Evolutionary conservation across 2,329 filamentous ascomycete species (phyloP).

Genomic region (Tolypocladium guangdongense): DNA sequence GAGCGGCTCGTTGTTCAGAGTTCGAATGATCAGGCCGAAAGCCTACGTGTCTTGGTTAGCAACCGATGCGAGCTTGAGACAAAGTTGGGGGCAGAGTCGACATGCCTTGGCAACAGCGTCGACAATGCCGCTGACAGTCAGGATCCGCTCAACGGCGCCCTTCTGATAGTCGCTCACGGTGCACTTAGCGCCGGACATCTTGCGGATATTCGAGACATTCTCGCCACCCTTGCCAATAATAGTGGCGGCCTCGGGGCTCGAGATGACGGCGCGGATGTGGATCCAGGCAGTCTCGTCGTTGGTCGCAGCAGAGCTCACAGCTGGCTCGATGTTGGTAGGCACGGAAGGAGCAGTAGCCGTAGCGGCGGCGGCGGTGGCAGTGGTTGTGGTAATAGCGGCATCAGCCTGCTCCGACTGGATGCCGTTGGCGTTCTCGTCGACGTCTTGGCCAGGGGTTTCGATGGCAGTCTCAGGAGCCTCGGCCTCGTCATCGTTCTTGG

Average conservation of each 20-base stretch:
- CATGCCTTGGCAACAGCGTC: constrained; percentile 92
- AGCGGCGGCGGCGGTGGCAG: constrained; percentile 24
- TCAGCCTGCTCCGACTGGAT: constrained; percentile 26
- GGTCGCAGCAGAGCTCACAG: constrained; percentile 37
- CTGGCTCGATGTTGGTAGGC: constrained; percentile 16
- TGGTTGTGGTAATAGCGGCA: constrained; percentile 18
- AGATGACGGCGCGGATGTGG: constrained; percentile 92
- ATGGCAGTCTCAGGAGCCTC: constrained; percentile 28
- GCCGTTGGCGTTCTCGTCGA: constrained; percentile 37
- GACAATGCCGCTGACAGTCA: constrained; percentile 92
- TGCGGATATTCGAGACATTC: constrained; percentile 94
- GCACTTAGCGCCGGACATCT: constrained; percentile 92
- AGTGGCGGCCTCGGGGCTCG: constrained; percentile 91
- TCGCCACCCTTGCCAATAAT: constrained; percentile 98
- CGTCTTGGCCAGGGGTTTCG: constrained; percentile 36
- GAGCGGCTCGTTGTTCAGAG: constrained; percentile 91
- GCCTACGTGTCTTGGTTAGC: constrained; percentile 45
- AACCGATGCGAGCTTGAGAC: not conserved
- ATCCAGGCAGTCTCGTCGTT: constrained; percentile 95
- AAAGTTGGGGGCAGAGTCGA: not conserved
- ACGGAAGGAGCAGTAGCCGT: constrained; percentile 18
- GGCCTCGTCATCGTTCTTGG: constrained; percentile 53
- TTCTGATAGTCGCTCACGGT: constrained; percentile 98
- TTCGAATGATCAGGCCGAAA: constrained; percentile 95
- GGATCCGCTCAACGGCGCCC: constrained; percentile 91